Conservation (phyloP, 2,329 filamentous ascomycete species). For the Cladosporium sp. region DNA sequence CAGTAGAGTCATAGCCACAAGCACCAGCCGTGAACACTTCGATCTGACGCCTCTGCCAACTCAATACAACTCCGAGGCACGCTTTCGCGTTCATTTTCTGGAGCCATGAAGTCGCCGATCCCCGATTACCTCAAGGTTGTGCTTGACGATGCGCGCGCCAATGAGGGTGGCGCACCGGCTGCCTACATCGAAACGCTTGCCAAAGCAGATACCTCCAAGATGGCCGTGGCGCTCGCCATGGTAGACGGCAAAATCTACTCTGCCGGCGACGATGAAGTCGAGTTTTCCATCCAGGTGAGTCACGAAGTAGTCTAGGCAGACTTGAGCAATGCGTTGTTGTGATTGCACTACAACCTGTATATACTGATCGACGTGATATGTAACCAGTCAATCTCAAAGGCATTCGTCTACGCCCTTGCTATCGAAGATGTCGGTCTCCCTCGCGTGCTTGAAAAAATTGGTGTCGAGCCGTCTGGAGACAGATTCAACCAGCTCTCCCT, state of each 20-base stretch:
- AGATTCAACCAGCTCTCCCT: slow-evolving; percentile 33
- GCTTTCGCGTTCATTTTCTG: background rate
- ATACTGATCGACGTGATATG: background rate
- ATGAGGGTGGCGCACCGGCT: slow-evolving; percentile 31
- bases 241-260: slow-evolving; percentile 40
- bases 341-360: background rate
- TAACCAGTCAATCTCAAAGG: slow-evolving; percentile 38
- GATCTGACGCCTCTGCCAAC: too few relatives aligned
- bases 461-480: slow-evolving; percentile 39
- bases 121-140: slow-evolving; percentile 22
- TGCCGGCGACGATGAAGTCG: slow-evolving; percentile 36
- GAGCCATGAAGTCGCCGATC: slow-evolving; percentile 22
- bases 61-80: background rate
- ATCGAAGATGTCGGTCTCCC: slow-evolving; percentile 37
- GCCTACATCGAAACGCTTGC: slow-evolving; percentile 38
- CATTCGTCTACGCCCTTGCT: slow-evolving; percentile 40
- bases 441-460: slow-evolving; percentile 37
- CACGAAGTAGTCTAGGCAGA: background rate
- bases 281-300: slow-evolving; percentile 35
- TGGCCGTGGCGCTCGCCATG: slow-evolving; percentile 38
- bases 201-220: slow-evolving; percentile 37
- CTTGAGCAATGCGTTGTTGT: too few relatives aligned
- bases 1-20: background rate
- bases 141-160: slow-evolving; percentile 18
- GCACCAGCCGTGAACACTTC: too few relatives aligned